Evolutionary conservation across 768 basidiomycete species (phyloP).

Genomic region (Pleurotus platypus): DNA sequence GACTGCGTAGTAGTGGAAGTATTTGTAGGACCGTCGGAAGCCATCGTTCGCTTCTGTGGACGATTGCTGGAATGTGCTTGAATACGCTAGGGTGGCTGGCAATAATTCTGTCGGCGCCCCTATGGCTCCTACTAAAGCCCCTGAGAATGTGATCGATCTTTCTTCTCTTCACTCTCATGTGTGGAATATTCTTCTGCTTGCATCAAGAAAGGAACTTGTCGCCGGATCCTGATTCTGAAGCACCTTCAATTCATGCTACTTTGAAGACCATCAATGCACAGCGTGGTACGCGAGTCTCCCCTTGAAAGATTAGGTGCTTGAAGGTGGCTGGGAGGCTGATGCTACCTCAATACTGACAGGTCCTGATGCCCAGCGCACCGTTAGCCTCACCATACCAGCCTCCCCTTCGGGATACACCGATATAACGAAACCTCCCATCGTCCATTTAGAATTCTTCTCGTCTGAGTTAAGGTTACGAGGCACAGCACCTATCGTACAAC

Average conservation of each 20-base stretch:
- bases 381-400: conserved; percentile 17
- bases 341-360: conserved; percentile 34
- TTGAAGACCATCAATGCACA: conserved; percentile 49
- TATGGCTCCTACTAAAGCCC: neutral
- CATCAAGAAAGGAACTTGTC: conserved; percentile 15
- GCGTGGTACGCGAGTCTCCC: conserved; percentile 43
- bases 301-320: neutral
- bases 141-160: neutral
- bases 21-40: neutral
- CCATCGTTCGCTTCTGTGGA: neutral
- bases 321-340: neutral
- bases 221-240: conserved; percentile 10
- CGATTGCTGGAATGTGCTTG: neutral
- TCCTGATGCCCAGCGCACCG: conserved; percentile 55
- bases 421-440: neutral
- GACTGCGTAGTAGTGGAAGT: neutral
- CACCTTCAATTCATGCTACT: conserved; percentile 21
- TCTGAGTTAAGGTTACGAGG: conserved; percentile 80
- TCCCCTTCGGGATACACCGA: neutral
- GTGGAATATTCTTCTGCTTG: conserved; percentile 62
- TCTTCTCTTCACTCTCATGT: conserved; percentile 41
- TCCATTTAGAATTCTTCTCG: conserved; percentile 56
- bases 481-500: conserved; percentile 53
- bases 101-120: neutral
- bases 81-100: too few relatives aligned